phyloP scores from a whole-genome alignment of 306 rosid genomes.

The Cucurbita pepo region DNA sequence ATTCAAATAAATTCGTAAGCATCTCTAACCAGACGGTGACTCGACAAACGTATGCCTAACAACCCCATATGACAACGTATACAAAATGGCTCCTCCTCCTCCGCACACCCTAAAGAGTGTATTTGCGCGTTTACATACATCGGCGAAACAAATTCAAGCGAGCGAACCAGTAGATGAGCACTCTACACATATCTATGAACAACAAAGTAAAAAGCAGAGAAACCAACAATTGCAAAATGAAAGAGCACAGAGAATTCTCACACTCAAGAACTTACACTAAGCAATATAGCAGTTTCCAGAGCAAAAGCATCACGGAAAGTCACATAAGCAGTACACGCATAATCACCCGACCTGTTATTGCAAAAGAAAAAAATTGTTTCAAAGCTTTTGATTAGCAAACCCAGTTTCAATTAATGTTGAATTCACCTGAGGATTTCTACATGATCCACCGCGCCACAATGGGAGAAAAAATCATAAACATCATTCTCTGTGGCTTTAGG shows the following conservation, averaged over 20 bases:
- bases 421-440: conserved; percentile 62
- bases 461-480: conserved; percentile 48
- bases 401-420: neutral
- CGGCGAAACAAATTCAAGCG: neutral
- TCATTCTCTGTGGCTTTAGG: conserved; percentile 11
- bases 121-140: neutral
- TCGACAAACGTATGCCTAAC: too few relatives aligned
- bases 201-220: neutral
- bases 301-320: conserved; percentile 80
- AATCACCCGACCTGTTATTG: conserved; percentile 42
- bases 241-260: neutral
- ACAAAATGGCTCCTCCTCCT: neutral
- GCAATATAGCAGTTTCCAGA: conserved; percentile 71
- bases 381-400: neutral
- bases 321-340: conserved; percentile 61
- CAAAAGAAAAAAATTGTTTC: neutral
- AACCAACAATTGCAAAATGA: neutral
- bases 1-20: too few relatives aligned
- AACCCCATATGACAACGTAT: too few relatives aligned
- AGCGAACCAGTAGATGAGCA: neutral
- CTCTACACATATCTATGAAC: neutral
- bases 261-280: conserved; percentile 40
- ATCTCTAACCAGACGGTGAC: too few relatives aligned
- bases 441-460: conserved; percentile 65
- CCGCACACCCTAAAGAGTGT: neutral